Conservation (phyloP, 805 yeast species). For the Cyberlindnera meyerae region DNA sequence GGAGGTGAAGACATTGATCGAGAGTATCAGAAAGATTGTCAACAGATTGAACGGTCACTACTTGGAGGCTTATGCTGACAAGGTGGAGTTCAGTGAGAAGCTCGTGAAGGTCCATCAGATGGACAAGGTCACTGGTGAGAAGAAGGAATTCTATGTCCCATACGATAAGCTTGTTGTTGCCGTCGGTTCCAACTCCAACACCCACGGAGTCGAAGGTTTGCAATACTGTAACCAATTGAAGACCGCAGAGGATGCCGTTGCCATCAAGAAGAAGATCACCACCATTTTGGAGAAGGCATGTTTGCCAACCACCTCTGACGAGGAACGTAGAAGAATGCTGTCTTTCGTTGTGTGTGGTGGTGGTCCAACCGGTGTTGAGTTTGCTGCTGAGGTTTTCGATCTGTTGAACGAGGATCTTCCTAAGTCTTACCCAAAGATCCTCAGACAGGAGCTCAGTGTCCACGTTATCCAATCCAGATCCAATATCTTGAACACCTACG, state of each 20-base stretch:
- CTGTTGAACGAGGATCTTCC: constrained; percentile 60
- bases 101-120: constrained; percentile 51
- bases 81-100: constrained; percentile 50
- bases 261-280: constrained; percentile 50
- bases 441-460: constrained; percentile 59
- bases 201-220: constrained; percentile 69
- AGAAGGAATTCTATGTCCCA: constrained; percentile 53
- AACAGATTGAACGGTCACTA: constrained; percentile 52
- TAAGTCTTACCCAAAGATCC: constrained; percentile 50
- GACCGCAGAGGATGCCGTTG: constrained; percentile 61
- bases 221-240: constrained; percentile 57
- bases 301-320: constrained; percentile 59
- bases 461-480: constrained; percentile 68
- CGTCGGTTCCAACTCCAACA: constrained; percentile 63
- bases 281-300: constrained; percentile 56
- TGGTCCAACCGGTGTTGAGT: constrained; percentile 72
- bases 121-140: constrained; percentile 37
- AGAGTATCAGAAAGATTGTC: constrained; percentile 57
- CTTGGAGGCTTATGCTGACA: constrained; percentile 57
- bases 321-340: constrained; percentile 54
- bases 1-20: constrained; percentile 58
- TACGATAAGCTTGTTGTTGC: constrained; percentile 66
- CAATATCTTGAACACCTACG: constrained; percentile 64
- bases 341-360: constrained; percentile 71
- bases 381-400: constrained; percentile 69